Percentiles rank a stretch among this genome's conserved stretches.
phyloP scores from a whole-genome alignment of 768 basidiomycete genomes.

The Amanita subjunquillea region DNA sequence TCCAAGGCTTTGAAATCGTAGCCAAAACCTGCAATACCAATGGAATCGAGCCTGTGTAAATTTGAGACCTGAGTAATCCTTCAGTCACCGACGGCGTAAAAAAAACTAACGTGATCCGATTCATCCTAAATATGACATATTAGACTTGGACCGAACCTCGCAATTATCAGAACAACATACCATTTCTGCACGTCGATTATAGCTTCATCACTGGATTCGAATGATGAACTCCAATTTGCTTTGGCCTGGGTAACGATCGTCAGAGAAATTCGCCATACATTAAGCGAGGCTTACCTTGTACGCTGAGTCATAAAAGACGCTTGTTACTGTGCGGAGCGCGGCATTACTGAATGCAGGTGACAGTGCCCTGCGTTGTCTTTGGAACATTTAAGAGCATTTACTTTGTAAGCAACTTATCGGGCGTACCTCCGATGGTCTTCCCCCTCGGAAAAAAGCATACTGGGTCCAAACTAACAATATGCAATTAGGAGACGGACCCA shows the following conservation, averaged over 20 bases:
- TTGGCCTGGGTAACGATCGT: slow-evolving; percentile 19
- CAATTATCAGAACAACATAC: slow-evolving; percentile 13
- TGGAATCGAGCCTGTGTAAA: slow-evolving; percentile 34
- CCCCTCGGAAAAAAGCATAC: slow-evolving; percentile 29
- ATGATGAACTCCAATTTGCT: slow-evolving; percentile 15
- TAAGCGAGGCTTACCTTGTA: slow-evolving; percentile 29
- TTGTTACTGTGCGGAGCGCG: slow-evolving; percentile 10
- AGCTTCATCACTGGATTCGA: slow-evolving; percentile 18
- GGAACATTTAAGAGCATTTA: background rate
- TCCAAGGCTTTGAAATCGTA: background rate
- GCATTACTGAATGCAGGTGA: background rate
- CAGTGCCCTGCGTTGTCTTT: slow-evolving; percentile 33
- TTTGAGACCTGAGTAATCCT: background rate
- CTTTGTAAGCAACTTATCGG: background rate
- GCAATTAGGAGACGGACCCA: background rate
- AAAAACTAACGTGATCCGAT: slow-evolving; percentile 26
- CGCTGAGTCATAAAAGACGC: slow-evolving; percentile 39
- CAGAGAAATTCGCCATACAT: background rate
- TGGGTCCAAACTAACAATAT: slow-evolving; percentile 25
- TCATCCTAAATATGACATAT: slow-evolving; percentile 25
- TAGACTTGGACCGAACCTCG: no score
- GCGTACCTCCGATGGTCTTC: slow-evolving; percentile 36
- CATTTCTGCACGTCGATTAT: slow-evolving; percentile 40
- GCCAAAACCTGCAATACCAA: slow-evolving; percentile 12
- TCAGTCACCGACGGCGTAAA: background rate